These are phyloP conservation scores for Colletotrichum phormii DNA, from an alignment of 2,329 filamentous ascomycete species.

Conservation along the genomic window DNA sequence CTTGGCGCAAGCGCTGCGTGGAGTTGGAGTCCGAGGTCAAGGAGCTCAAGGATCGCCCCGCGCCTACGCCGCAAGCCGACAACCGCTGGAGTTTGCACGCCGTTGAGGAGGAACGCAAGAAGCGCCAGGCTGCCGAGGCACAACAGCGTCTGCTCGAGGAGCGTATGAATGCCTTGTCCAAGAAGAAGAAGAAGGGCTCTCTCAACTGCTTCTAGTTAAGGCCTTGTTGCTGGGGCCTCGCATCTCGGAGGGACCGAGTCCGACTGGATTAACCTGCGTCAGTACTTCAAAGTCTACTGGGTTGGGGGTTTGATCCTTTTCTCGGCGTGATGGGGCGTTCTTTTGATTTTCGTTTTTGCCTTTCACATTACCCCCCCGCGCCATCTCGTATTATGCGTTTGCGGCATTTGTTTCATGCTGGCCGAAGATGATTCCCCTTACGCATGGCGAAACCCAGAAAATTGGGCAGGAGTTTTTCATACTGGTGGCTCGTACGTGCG, in stretches of 20 bases:
- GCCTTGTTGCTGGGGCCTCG: constrained; percentile 36
- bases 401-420: constrained; percentile 30
- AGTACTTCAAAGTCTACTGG: not conserved
- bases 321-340: constrained; percentile 2
- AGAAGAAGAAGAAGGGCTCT: constrained; percentile 94
- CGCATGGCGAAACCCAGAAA: constrained; percentile 35
- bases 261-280: constrained; percentile 41
- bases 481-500: constrained; percentile 31
- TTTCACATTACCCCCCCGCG: constrained; percentile 32
- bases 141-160: constrained; percentile 91
- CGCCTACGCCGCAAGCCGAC: constrained; percentile 61
- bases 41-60: constrained; percentile 67
- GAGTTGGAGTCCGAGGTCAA: constrained; percentile 80
- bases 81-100: constrained; percentile 82
- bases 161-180: constrained; percentile 90
- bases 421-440: constrained; percentile 36
- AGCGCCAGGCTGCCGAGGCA: constrained; percentile 88
- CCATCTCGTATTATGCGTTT: constrained; percentile 24
- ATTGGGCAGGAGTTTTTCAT: constrained; percentile 34
- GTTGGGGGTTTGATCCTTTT: not conserved
- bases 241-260: not conserved
- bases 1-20: constrained; percentile 87
- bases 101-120: constrained; percentile 96
- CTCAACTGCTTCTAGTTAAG: constrained; percentile 91
- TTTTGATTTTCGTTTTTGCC: constrained; percentile 9